phyloP scores from a whole-genome alignment of 345 rosid species.

The Syzygium aqueum region DNA sequence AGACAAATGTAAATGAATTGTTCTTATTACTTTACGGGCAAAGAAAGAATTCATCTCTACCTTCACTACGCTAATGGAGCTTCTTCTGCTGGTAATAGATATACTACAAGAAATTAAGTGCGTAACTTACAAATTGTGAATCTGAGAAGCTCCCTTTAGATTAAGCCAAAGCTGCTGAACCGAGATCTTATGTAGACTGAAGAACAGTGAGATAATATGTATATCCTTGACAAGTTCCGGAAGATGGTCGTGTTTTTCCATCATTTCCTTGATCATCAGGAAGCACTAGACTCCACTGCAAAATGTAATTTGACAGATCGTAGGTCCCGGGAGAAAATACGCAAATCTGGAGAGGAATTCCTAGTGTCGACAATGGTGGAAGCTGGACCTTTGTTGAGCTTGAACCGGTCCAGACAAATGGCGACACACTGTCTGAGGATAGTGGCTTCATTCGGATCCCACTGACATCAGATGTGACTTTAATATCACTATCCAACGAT shows the following conservation, averaged over 20 bases:
- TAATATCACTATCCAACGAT: slow-evolving; percentile 36
- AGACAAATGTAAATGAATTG: neutral
- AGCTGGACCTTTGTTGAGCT: slow-evolving; percentile 50
- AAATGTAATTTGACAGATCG: slow-evolving; percentile 63
- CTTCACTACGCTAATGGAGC: slow-evolving; percentile 1
- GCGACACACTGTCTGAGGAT: slow-evolving; percentile 43
- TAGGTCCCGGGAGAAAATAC: slow-evolving; percentile 71
- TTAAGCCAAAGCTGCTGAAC: neutral
- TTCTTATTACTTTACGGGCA: neutral
- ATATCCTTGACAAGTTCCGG: slow-evolving; percentile 69
- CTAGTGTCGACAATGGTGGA: slow-evolving; percentile 43
- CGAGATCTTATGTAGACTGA: slow-evolving; percentile 29
- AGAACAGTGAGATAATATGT: slow-evolving; percentile 62
- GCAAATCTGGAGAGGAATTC: slow-evolving; percentile 61
- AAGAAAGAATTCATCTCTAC: slow-evolving; percentile 10
- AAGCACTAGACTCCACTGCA: slow-evolving; percentile 53
- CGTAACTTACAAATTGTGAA: neutral
- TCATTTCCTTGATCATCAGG: slow-evolving; percentile 10
- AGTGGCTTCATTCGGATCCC: slow-evolving; percentile 17
- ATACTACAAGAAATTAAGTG: neutral
- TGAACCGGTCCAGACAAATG: slow-evolving; percentile 77
- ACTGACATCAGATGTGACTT: slow-evolving; percentile 34
- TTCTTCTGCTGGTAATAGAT: slow-evolving; percentile 7
- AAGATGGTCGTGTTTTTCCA: slow-evolving; percentile 17
- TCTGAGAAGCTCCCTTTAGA: neutral